Conservation (phyloP, 179 eudicot species). For the Monotropa hypopitys region DNA sequence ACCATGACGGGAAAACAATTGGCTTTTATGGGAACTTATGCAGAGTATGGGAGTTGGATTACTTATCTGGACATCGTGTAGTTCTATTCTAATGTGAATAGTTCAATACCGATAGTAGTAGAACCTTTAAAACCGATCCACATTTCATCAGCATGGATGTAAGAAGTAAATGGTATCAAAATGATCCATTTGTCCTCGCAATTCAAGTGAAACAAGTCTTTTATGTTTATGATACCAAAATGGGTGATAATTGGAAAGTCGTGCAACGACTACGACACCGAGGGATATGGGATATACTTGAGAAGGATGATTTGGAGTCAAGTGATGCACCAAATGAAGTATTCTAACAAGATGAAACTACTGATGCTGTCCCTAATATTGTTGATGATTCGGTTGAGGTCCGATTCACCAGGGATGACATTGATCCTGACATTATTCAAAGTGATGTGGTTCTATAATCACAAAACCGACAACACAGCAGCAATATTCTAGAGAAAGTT, state of each 20-base stretch:
- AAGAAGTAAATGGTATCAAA: not conserved
- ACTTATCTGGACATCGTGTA: not conserved
- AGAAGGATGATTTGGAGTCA: not conserved
- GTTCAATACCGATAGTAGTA: not conserved
- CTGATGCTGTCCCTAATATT: not conserved
- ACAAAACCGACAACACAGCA: not conserved
- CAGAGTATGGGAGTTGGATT: not conserved
- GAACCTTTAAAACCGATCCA: not conserved
- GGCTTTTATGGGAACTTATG: not conserved
- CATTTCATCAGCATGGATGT: not conserved
- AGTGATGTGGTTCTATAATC: not conserved
- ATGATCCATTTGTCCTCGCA: not conserved
- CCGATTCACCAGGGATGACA: not conserved
- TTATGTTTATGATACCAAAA: not conserved
- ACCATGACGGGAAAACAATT: not conserved
- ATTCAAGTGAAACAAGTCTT: not conserved
- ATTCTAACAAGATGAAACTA: not conserved
- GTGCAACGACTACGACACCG: not conserved
- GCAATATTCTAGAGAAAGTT: not conserved
- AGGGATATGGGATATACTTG: not conserved
- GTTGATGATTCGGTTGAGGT: not conserved
- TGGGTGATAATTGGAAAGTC: not conserved
- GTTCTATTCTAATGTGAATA: not conserved
- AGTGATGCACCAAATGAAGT: not conserved
- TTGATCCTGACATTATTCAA: not conserved